Evolutionary conservation across 139 green algal genomes (phyloP), one percentile per base, ranked within the genome.

Genomic region (Micromonas commoda): DNA sequence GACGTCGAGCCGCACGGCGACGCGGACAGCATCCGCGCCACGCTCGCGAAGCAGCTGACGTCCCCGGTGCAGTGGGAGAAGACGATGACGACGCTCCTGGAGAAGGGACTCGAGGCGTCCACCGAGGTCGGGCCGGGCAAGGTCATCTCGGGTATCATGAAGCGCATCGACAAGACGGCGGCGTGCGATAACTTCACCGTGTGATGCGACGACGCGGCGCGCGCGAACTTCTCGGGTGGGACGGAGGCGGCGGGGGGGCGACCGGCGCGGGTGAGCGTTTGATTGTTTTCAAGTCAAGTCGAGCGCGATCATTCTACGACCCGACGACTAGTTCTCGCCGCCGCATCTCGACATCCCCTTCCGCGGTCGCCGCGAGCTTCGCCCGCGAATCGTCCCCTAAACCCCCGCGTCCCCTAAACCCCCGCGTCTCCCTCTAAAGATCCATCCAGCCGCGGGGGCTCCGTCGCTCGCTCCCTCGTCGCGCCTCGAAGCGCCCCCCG

Each of bases 11-110:
- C 95, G 1, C 96, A 99, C 90, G 90, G 87, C 1, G 94, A 98
- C 89, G 94, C 96, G 13, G 91, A 88, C 0, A 80, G 53, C 9
- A 99, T 99, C 88, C 93, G 92, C 72, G 77, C 81, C 13, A 97
- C 97, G 80, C 87, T 99, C 39, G 89, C 90, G 0, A 85, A 87
- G 77, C 94, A 97, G 91, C 73, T 98, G 65, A 98, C 94, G 0
- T 92, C 84, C 0, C 96, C 96, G 0, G 96, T 99, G 76, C 91
- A 92, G 70, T 99, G 93, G 94, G 96, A 99, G 88, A 90, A 84
- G 29, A 96, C 89, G 13, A 81, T 99, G 54, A 85, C 89, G 68
- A 90, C 85, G 29, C 85, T 99, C 67, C 85, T 97, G 45, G 88
- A 89, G 4, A 91, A 90, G 63, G 96, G 96, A 0, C 71, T 98